Evolutionary conservation across 495 filamentous ascomycete species (phyloP).

Genomic region (Clavariopsis aquatica): DNA sequence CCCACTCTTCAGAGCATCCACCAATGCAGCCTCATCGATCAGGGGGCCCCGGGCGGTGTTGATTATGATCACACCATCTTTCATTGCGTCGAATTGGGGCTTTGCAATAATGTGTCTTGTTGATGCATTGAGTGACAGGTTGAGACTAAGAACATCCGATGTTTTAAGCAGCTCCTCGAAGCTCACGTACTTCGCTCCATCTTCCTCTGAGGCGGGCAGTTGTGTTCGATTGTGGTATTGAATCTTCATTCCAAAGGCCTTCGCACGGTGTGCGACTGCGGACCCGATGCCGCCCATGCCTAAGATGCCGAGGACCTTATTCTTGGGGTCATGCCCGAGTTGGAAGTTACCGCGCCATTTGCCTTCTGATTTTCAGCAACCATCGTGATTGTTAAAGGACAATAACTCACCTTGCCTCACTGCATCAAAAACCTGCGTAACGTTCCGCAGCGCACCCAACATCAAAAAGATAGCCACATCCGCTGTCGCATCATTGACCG

Average conservation of each 20-base stretch:
- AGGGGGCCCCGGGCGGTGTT: slow-evolving; percentile 46
- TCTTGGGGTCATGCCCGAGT: slow-evolving; percentile 50
- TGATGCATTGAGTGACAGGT: slow-evolving; percentile 43
- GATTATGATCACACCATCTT: slow-evolving; percentile 44
- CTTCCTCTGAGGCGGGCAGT: slow-evolving; percentile 37
- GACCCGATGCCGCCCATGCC: slow-evolving; percentile 89
- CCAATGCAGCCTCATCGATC: slow-evolving; percentile 47
- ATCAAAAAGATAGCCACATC: slow-evolving; percentile 46
- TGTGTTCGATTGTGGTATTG: slow-evolving; percentile 46
- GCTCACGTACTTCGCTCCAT: slow-evolving; percentile 43
- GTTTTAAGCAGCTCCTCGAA: slow-evolving; percentile 47
- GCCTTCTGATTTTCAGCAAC: slow-evolving; percentile 18
- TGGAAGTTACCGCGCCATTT: slow-evolving; percentile 51
- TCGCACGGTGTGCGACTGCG: slow-evolving; percentile 41
- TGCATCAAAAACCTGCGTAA: slow-evolving; percentile 62
- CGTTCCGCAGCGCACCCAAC: slow-evolving; percentile 50
- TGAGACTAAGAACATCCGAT: slow-evolving; percentile 45
- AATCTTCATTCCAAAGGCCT: slow-evolving; percentile 46
- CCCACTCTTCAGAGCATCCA: slow-evolving; percentile 43
- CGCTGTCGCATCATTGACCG: slow-evolving; percentile 45
- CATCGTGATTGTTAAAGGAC: background rate
- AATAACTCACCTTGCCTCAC: slow-evolving; percentile 55
- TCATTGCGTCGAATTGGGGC: slow-evolving; percentile 44
- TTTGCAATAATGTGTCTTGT: slow-evolving; percentile 45
- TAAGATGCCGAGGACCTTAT: slow-evolving; percentile 56